Conservation (phyloP, 106 monocot species). For the Dendrobium nobile region DNA sequence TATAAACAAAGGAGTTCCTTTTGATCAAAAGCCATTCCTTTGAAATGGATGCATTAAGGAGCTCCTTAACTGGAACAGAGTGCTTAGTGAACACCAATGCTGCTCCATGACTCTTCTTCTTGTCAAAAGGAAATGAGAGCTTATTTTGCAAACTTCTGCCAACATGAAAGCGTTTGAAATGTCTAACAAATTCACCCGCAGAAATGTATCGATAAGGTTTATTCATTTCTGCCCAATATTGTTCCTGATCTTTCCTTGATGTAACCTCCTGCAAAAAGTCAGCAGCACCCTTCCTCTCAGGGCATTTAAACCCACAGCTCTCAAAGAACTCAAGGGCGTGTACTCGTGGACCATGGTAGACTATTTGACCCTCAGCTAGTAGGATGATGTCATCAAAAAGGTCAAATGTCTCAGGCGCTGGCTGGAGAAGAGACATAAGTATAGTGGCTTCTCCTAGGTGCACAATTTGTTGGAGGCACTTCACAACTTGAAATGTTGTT, state of each 20-base stretch:
- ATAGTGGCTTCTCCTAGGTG: constrained; percentile 68
- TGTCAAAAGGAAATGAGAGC: constrained; percentile 52
- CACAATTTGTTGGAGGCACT: constrained; percentile 68
- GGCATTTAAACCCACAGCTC: constrained; percentile 79
- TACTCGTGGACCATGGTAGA: constrained; percentile 60
- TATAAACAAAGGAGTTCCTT: constrained; percentile 67
- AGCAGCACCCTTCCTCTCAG: constrained; percentile 76
- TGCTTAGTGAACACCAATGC: constrained; percentile 44
- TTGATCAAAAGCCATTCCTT: constrained; percentile 85
- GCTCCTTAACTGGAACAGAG: constrained; percentile 38
- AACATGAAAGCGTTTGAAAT: constrained; percentile 41
- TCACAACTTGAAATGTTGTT: constrained; percentile 74
- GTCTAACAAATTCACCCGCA: constrained; percentile 44
- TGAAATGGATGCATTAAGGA: constrained; percentile 59
- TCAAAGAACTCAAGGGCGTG: constrained; percentile 55
- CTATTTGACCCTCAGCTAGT: constrained; percentile 14
- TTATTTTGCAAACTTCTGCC: constrained; percentile 43
- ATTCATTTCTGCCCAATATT: constrained; percentile 63
- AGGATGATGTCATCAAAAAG: constrained; percentile 25
- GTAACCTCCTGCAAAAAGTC: constrained; percentile 96
- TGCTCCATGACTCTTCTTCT: constrained; percentile 41
- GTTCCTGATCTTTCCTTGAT: constrained; percentile 80
- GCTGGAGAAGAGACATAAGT: constrained; percentile 85
- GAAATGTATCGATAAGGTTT: constrained; percentile 62
- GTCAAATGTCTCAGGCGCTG: constrained; percentile 64